Conservation (phyloP, 2,329 filamentous ascomycete species). For the Diaporthe sp. region DNA sequence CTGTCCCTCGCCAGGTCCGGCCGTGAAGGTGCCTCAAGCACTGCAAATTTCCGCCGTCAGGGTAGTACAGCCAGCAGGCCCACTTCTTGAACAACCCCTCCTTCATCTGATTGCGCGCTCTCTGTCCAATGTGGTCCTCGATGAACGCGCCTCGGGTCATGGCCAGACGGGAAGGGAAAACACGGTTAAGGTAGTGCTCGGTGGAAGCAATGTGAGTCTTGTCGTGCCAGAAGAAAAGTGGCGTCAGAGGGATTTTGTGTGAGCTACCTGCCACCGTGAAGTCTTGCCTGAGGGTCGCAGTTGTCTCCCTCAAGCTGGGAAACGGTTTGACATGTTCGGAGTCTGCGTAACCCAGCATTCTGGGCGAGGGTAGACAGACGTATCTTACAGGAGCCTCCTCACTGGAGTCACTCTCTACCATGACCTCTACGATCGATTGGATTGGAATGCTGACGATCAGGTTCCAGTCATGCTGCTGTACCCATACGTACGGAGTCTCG, state of each 20-base stretch:
- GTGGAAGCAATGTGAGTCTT: conserved; percentile 66
- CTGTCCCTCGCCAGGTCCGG: conserved; percentile 61
- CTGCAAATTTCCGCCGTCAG: conserved; percentile 56
- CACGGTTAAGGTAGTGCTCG: conserved; percentile 61
- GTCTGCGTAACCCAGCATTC: conserved; percentile 64
- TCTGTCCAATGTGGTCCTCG: conserved; percentile 67
- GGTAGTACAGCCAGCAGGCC: conserved; percentile 69
- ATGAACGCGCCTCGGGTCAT: conserved; percentile 67
- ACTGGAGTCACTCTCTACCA: conserved; percentile 51
- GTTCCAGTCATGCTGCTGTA: conserved; percentile 70
- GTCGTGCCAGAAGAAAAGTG: conserved; percentile 71
- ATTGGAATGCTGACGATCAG: conserved; percentile 61
- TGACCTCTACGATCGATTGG: conserved; percentile 57
- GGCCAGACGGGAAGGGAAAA: conserved; percentile 64
- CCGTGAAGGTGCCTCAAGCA: conserved; percentile 66
- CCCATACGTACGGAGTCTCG: conserved; percentile 65
- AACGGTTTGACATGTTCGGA: conserved; percentile 60
- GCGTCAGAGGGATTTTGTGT: conserved; percentile 59
- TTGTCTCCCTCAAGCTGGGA: conserved; percentile 56
- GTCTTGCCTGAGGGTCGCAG: conserved; percentile 55
- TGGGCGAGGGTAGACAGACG: conserved; percentile 64
- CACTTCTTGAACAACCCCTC: conserved; percentile 63
- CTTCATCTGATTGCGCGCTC: conserved; percentile 69
- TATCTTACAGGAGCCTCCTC: conserved; percentile 59
- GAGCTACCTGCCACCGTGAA: conserved; percentile 46